Base-by-base conservation (phyloP, 78 protist species). In the Tieghemostelium lacteum region DNA sequence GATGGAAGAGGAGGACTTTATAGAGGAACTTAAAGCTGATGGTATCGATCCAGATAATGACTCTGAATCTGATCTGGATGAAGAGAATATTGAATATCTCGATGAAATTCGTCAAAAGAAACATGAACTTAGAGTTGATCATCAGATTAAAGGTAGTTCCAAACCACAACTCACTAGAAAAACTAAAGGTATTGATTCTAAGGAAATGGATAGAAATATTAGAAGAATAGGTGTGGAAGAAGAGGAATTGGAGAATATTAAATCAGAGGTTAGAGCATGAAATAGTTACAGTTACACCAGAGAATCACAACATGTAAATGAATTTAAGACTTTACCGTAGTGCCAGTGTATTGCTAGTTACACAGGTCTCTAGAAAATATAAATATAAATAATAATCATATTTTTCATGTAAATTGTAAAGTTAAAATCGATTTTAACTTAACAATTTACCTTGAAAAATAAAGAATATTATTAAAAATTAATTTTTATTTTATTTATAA, bases 1-100 rank as follows among this genome's bases (percentile, higher is more conserved):
- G 89, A 73, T 22, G 34, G 98, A 97, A 50, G 98, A 97, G 58
- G 98, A 94, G 33, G 64, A 31, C 17, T 73, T 70, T 14, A 36
- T 92, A 4, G 92, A 52, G 22, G 86, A 76, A 28, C 33, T 62
- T 36, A 73, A 62, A 26, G 39, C 29, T 1, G 75, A 34, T 24
- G 67, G 19, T 29, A 8, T 5, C 6, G 64, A 85, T 39, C n/a
- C n/a, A n/a, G 52, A 45, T 45, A 45, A 14, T 10, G 75, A 85
- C 1, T 16, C 8, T 4, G 63, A 66, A 24, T 77, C 87, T 24
- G 75, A 73, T 22, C 65, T 88, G 31, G 66, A 54, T 24, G 73
- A 40, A 5, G 88, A 66, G 28, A n/a, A 66, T 10, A 31, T 24
- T 14, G 37, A 16, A 22, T 31, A 40, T 70, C 37, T 17, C 31